These are phyloP conservation scores for Trichoderma arundinaceum DNA, from an alignment of 2,329 filamentous ascomycete species.

Conservation along the genomic window DNA sequence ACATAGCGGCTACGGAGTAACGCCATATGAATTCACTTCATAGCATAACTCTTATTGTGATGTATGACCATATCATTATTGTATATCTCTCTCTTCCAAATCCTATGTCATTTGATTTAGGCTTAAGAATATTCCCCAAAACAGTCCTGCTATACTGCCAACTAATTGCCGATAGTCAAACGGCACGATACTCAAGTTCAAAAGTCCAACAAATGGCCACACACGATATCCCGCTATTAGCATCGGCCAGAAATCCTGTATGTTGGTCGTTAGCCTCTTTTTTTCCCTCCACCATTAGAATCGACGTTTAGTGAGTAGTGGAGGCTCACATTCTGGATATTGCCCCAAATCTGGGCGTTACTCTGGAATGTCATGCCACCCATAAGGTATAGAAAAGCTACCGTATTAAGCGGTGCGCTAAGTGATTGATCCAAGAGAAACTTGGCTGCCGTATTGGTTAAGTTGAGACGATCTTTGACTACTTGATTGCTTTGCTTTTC, in stretches of 20 bases:
- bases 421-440: constrained; percentile 28
- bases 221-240: constrained; percentile 29
- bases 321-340: constrained; percentile 14
- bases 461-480: constrained; percentile 12
- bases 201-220: constrained; percentile 25
- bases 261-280: not conserved
- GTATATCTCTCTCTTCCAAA: not conserved
- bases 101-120: constrained; percentile 23
- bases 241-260: constrained; percentile 31
- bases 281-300: not conserved
- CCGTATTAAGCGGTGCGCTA: constrained; percentile 24
- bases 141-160: constrained; percentile 20
- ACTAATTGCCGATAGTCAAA: constrained; percentile 29
- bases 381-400: constrained; percentile 28
- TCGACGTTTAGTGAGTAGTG: not conserved
- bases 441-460: constrained; percentile 23
- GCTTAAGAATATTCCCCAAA: constrained; percentile 26
- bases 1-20: not conserved
- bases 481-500: not conserved
- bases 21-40: not conserved
- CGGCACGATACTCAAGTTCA: constrained; percentile 28
- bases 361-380: constrained; percentile 26
- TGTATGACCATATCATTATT: not conserved
- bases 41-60: not conserved
- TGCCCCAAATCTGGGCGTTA: constrained; percentile 19